Evolutionary conservation across 1,284 basidiomycete genomes (phyloP).

Genomic region (Xerocomus nothofagi): DNA sequence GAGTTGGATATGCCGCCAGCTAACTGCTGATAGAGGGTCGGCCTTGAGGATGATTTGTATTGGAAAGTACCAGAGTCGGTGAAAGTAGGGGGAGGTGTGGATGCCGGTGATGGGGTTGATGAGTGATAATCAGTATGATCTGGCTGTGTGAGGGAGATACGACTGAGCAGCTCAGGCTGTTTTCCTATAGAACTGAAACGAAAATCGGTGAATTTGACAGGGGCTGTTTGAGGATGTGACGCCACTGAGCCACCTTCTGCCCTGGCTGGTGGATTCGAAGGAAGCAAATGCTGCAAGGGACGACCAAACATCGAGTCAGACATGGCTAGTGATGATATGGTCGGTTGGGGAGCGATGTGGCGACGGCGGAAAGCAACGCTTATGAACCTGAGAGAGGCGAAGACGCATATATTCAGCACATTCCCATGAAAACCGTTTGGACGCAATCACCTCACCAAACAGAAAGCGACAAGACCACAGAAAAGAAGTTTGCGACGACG

Average conservation of each 20-base stretch:
- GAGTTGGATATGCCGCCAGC: conserved; percentile 3
- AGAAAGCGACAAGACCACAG: background rate
- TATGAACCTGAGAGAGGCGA: conserved; percentile 9
- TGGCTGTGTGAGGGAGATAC: conserved; percentile 40
- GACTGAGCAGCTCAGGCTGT: conserved; percentile 44
- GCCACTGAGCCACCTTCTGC: background rate
- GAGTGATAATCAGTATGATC: conserved; percentile 28
- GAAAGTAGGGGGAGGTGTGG: conserved; percentile 4
- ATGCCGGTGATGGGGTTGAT: conserved; percentile 30
- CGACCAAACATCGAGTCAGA: conserved; percentile 32
- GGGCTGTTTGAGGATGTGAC: conserved; percentile 4
- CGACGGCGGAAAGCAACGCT: conserved; percentile 5
- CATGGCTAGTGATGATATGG: conserved; percentile 16
- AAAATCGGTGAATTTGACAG: conserved; percentile 39
- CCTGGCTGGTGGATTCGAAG: conserved; percentile 4
- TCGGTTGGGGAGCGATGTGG: conserved; percentile 18
- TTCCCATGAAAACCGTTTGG: background rate
- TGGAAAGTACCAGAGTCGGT: background rate
- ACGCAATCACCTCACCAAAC: conserved; percentile 20
- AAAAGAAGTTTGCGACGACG: background rate
- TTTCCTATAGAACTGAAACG: conserved; percentile 49
- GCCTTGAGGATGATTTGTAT: conserved; percentile 21
- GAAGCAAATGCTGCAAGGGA: conserved; percentile 25
- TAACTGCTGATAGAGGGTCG: conserved; percentile 26
- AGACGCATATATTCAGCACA: conserved; percentile 21